Base-by-base conservation (phyloP, 345 rosid genomes). In the Salix arbutifolia region DNA sequence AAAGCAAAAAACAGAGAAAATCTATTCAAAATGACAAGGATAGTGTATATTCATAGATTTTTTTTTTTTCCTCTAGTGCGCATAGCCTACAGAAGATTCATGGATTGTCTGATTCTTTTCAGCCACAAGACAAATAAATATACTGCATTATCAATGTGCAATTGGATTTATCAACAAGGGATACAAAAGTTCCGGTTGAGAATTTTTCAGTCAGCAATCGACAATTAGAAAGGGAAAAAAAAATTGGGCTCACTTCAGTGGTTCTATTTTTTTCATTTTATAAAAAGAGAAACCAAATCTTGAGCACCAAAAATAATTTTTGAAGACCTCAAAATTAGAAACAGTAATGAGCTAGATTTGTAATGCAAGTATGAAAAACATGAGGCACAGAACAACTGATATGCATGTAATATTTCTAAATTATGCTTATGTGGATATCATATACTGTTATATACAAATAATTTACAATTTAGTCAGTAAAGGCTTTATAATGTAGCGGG, bases 401-500 rank as follows among this genome's bases (percentile, higher is more conserved):
- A 13, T 19, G 58, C 8, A 52, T 52, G 58, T 52, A 7, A 7
- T 19, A 19, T 46, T 46, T 1, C 18, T 46, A 46, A 46, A 46
- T 16, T 38, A 13, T 37, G 10, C 31, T 9, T 21, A 50, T 70
- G 6, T 62, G 12, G 50, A 28, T 31, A 61, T 64, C 52, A 58
- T 67, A 46, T 5, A 53, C 17, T 33, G 25, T 21, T 60, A 53
- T 78, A 37, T 52, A 78, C 44, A 56, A 23, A 11, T 7, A 48
- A 23, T 28, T 65, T 31, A 11, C 17, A 19, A 14, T 7, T 25
- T 26, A 11, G 16, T 64, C 38, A 65, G 18, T 8, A 46, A 1
- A 33, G 26, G 44, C 26, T 19, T 83, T 81, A 86, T 71, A 82
- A 52, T 9, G 80, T 65, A 58, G 88, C 70, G n/a, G 46, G 37